Conservation (phyloP, 495 filamentous ascomycete genomes). For the Penicillium riverlandense region DNA sequence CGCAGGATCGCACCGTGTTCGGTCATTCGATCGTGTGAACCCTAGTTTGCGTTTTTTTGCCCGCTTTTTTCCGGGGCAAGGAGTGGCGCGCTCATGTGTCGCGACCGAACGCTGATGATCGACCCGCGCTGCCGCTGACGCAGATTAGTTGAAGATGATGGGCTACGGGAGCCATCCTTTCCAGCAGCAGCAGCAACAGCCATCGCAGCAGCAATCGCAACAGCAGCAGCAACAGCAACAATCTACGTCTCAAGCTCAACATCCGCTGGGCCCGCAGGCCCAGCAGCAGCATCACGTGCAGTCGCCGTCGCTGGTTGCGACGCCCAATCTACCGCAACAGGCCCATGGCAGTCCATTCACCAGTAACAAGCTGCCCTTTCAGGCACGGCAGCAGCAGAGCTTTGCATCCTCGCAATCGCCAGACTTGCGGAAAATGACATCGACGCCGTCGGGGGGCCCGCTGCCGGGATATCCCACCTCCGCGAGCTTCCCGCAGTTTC, state of each 20-base stretch:
- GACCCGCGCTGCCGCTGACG: conserved; percentile 8
- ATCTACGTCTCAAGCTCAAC: conserved; percentile 9
- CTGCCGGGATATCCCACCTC: conserved; percentile 27
- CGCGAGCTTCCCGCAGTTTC: conserved; percentile 22
- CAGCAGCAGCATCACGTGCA: conserved; percentile 24
- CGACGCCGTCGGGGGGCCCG: conserved; percentile 24
- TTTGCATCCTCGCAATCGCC: conserved; percentile 24
- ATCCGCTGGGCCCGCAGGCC: conserved; percentile 9
- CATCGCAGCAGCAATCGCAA: conserved; percentile 14
- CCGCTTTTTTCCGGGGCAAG: too few species aligned
- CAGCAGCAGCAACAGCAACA: conserved; percentile 23
- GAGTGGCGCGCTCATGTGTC: conserved; percentile 9
- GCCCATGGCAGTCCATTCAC: conserved; percentile 17
- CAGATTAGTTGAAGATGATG: conserved; percentile 17
- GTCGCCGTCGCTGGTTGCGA: conserved; percentile 25
- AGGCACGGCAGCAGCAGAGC: conserved; percentile 22
- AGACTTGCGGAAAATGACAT: conserved; percentile 33
- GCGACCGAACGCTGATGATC: not conserved
- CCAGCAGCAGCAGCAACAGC: conserved; percentile 21
- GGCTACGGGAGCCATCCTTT: conserved; percentile 29
- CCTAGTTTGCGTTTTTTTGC: too few species aligned
- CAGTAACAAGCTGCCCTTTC: conserved; percentile 20
- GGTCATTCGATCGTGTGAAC: not conserved
- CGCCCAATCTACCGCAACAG: conserved; percentile 19
- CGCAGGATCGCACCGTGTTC: not conserved